These are phyloP conservation scores for Lablab purpureus DNA, from an alignment of 306 rosid genomes.

Conservation along the genomic window DNA sequence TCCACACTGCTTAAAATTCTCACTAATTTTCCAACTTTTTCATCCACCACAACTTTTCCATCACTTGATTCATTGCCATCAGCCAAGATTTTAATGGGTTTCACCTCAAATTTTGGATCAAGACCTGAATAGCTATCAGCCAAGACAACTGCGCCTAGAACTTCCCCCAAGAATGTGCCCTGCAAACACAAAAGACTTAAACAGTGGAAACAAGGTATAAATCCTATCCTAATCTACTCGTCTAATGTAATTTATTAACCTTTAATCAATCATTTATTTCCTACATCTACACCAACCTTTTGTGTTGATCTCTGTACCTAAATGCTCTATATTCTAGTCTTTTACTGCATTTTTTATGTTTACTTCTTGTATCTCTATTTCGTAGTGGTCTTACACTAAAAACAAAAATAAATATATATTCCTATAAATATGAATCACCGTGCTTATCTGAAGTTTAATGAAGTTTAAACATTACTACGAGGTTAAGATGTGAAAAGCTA, in stretches of 20 bases:
- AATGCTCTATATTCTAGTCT: too few species aligned
- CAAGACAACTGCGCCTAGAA: constrained; percentile 71
- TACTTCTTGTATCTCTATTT: too few species aligned
- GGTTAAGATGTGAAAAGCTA: not conserved
- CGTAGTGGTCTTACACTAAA: too few species aligned
- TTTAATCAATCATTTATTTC: too few species aligned
- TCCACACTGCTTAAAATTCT: constrained; percentile 63
- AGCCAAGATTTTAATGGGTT: constrained; percentile 60
- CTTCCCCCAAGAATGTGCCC: constrained; percentile 82
- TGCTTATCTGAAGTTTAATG: not conserved
- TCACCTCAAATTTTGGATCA: constrained; percentile 51
- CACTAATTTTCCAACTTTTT: constrained; percentile 63
- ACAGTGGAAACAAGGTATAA: not conserved
- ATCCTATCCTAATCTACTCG: not conserved
- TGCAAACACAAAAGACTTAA: constrained; percentile 42
- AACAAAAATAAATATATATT: too few species aligned
- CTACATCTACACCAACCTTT: too few species aligned
- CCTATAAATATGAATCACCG: too few species aligned
- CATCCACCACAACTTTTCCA: constrained; percentile 63
- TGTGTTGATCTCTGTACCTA: too few species aligned
- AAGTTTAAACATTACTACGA: not conserved
- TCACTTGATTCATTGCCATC: constrained; percentile 72
- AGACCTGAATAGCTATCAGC: constrained; percentile 51
- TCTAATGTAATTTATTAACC: not conserved
- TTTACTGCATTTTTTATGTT: too few species aligned